These are phyloP conservation scores for Termitomyces sp. DNA, from an alignment of 768 basidiomycete species.

Conservation along the genomic window DNA sequence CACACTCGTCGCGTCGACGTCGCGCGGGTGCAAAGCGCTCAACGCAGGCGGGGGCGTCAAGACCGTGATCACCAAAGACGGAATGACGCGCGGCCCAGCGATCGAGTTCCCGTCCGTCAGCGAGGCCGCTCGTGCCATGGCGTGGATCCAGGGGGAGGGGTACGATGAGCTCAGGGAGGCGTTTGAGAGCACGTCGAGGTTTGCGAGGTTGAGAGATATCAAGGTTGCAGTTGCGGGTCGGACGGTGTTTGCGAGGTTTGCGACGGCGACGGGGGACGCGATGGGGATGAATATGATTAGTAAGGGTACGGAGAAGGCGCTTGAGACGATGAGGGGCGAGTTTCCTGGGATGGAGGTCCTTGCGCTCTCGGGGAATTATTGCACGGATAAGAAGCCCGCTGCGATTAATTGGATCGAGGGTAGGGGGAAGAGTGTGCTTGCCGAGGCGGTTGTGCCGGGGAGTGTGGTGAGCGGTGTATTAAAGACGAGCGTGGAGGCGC, in stretches of 20 bases:
- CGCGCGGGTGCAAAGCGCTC: slow-evolving; percentile 96
- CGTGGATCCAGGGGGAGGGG: slow-evolving; percentile 83
- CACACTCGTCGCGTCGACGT: slow-evolving; percentile 95
- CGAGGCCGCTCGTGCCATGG: slow-evolving; percentile 78
- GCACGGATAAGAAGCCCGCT: slow-evolving; percentile 99
- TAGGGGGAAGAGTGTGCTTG: slow-evolving; percentile 95
- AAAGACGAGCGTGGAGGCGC: slow-evolving; percentile 89
- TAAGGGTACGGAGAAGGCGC: slow-evolving; percentile 94
- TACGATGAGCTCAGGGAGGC: slow-evolving; percentile 71
- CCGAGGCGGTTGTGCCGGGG: slow-evolving; percentile 91
- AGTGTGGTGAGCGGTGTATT: slow-evolving; percentile 84
- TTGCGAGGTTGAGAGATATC: slow-evolving; percentile 80
- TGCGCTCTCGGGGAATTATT: slow-evolving; percentile 95
- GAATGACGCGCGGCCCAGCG: slow-evolving; percentile 98
- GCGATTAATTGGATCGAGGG: slow-evolving; percentile 99
- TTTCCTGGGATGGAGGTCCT: slow-evolving; percentile 93
- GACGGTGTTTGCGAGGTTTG: slow-evolving; percentile 90
- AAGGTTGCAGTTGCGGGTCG: slow-evolving; percentile 92
- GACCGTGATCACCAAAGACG: slow-evolving; percentile 89
- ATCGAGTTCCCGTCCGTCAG: slow-evolving; percentile 87
- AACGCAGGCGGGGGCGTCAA: slow-evolving; percentile 95
- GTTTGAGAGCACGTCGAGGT: slow-evolving; percentile 93
- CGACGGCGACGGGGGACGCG: slow-evolving; percentile 73
- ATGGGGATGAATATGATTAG: slow-evolving; percentile 92
- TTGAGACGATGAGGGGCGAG: slow-evolving; percentile 68